Evolutionary conservation across 345 rosid genomes (phyloP).

Genomic region (Cardiospermum halicacabum): DNA sequence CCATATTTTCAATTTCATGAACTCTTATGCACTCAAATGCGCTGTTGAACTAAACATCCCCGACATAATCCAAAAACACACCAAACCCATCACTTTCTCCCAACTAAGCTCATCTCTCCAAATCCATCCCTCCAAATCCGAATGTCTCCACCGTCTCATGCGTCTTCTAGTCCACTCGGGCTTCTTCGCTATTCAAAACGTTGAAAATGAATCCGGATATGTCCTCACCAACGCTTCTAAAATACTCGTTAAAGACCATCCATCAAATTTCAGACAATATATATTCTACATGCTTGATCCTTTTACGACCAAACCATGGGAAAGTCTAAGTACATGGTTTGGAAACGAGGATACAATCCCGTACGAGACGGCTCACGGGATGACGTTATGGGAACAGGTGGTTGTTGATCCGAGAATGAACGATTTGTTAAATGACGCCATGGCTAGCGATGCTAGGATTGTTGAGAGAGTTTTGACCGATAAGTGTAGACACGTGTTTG

Average conservation of each 20-base stretch:
- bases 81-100: slow-evolving; percentile 27
- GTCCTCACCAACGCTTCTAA: slow-evolving; percentile 16
- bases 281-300: slow-evolving; percentile 21
- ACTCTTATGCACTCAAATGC: slow-evolving; percentile 36
- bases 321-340: slow-evolving; percentile 29
- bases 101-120: slow-evolving; percentile 19
- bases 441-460: too few species aligned
- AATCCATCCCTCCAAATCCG: slow-evolving; percentile 20
- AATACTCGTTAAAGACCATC: slow-evolving; percentile 22
- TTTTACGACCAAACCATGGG: background rate
- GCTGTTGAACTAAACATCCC: slow-evolving; percentile 39
- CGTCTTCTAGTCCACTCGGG: slow-evolving; percentile 32
- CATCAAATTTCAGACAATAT: background rate
- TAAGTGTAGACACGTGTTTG: too few species aligned
- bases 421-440: too few species aligned
- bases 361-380: slow-evolving; percentile 14
- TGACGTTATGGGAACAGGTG: slow-evolving; percentile 4
- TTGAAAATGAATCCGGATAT: slow-evolving; percentile 17
- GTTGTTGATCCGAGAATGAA: background rate
- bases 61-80: slow-evolving; percentile 35
- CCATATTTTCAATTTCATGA: too few species aligned
- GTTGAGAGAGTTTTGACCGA: too few species aligned
- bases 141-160: slow-evolving; percentile 27
- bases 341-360: slow-evolving; percentile 5
- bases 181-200: slow-evolving; percentile 18